Evolutionary conservation across 1,284 basidiomycete genomes (phyloP), one percentile per base, ranked within the genome.

Genomic region (Ceraceosorus guamensis): DNA sequence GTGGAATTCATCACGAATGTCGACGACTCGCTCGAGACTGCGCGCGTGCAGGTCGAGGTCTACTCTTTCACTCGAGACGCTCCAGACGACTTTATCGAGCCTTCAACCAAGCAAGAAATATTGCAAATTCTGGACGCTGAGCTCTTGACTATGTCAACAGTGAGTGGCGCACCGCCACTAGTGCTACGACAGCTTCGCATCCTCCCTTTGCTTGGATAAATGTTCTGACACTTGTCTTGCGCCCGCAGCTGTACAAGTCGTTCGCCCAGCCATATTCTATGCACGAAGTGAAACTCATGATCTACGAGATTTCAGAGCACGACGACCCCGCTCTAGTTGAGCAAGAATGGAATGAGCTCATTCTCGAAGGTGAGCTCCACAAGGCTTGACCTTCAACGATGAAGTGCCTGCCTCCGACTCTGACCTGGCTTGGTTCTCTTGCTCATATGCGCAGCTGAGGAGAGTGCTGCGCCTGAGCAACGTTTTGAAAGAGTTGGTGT

Each of bases 21-120:
- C 14, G 92, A 97, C 78, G 95, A 98, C 78, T 91, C 91, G 75
- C 82, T 98, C 7, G 95, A 98, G 56, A 95, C 98, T 11, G 89
- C 91, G 3, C 88, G 93, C 78, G 91, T 98, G 7, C 95, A 99
- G 73, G 81, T 93, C 43, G 91, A 96, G 77, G 83, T 65, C 65
- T 77, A 63, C 73, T 74, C 50, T 71, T 76, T 67, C 41, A 60
- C 49, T 76, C 78, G 53, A 71, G 80, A 70, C 67, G 24, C 24
- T 24, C 24, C 24, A 24, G 67, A 47, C 13, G 33, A 45, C 43
- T 62, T 66, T 44, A 55, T 66, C 13, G 52, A 72, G 39, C 77
- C 78, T 32, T 76, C 78, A 47, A 87, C 85, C 75, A 82, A 84
- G 60, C 79, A 80, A 1, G 81, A 89, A 44, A 75, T 83, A 14